Evolutionary conservation across 2,329 filamentous ascomycete genomes (phyloP), one percentile per base, ranked within the genome.

Genomic region (Paecilomyces dactylethromorphus): DNA sequence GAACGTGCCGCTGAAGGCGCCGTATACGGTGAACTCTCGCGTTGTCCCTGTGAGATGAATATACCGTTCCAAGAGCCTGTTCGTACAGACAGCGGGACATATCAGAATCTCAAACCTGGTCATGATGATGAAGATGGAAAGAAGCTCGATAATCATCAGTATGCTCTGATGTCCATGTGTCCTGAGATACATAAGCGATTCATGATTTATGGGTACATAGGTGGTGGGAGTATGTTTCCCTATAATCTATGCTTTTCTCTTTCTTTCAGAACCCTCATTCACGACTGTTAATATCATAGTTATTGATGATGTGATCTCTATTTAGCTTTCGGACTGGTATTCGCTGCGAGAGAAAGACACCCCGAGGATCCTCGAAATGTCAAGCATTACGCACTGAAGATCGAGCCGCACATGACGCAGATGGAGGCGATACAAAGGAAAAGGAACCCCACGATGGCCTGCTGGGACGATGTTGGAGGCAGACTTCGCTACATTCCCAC

Each of bases 331-430:
- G 66, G 60, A 5, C 58, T 57, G 0, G 62, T 66, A 1, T 66
- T 63, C 22, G 52, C 66, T 24, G 67, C 63, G 12, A 63, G 63
- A 4, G 64, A 67, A 50, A 32, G 33, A 18, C n/a, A 24, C 21
- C 51, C 13, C 15, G 3, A 18, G 3, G 21, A 54, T 31, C 33
- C 58, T 10, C n/a, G 39, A 10, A 29, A 56, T 3, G 50, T 59
- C 8, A 54, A 57, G 49, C 61, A 66, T 50, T 66, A 52, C 54
- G 66, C 65, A n/a, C 58, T 69, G 35, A 69, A 69, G 56, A 55
- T 65, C 1, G 60, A 66, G 54, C 18, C 55, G 1, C 63, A 66
- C 29, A 8, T 21, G 18, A 18, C 59, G 52, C 22, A 22, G n/a
- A 26, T 12, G 26, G 29, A n/a, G 15, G 33, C 54, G 6, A 63